Conservation (phyloP, 495 filamentous ascomycete genomes). For the Clohesyomyces aquaticus region DNA sequence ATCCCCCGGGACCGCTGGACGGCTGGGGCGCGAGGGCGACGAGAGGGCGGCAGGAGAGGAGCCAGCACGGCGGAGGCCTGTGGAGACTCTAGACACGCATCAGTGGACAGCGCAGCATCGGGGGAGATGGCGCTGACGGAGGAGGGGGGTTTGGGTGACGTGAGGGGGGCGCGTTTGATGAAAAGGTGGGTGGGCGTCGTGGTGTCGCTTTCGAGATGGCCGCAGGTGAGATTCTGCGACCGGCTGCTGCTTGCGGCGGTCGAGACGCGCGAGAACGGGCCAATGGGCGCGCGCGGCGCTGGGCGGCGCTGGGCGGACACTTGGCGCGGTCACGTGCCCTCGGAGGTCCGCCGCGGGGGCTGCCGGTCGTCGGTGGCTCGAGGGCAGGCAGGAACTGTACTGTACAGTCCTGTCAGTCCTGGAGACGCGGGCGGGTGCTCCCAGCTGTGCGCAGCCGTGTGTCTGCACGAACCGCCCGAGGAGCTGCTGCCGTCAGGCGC, state of each 20-base stretch:
- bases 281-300: too few relatives aligned
- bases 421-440: too few relatives aligned
- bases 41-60: conserved; percentile 29
- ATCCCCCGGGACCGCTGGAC: conserved; percentile 39
- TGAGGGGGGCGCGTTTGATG: conserved; percentile 23
- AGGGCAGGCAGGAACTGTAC: too few relatives aligned
- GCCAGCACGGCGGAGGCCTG: conserved; percentile 37
- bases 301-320: too few relatives aligned
- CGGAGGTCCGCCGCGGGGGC: conserved; percentile 1
- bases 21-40: conserved; percentile 34
- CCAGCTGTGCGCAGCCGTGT: too few relatives aligned
- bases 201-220: conserved; percentile 6
- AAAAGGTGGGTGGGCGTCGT: conserved; percentile 12
- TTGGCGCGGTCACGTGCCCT: too few relatives aligned
- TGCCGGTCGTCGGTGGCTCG: conserved; percentile 1
- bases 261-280: neutral
- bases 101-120: conserved; percentile 13
- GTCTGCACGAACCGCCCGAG: too few relatives aligned
- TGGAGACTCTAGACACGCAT: conserved; percentile 16
- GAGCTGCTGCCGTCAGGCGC: too few relatives aligned
- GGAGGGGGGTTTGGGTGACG: conserved; percentile 23
- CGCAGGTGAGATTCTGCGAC: conserved; percentile 21
- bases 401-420: too few relatives aligned
- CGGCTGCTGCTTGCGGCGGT: conserved; percentile 5
- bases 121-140: conserved; percentile 22